phyloP scores from a whole-genome alignment of 2,329 filamentous ascomycete species.

The Graphiopsis chlorocephala region DNA sequence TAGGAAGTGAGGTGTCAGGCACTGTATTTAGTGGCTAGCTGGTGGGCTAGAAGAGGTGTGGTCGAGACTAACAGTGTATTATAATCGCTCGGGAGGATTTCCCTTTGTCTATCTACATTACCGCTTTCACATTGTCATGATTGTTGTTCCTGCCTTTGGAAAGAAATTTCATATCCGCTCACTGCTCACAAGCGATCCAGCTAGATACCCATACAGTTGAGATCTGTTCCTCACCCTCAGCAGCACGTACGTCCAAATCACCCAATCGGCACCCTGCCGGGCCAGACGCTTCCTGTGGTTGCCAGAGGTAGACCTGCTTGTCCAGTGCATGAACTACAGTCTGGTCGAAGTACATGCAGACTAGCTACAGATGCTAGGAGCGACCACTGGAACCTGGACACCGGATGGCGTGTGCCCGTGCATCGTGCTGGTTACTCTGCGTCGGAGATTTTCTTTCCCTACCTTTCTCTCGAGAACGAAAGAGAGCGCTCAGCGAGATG shows the following conservation, averaged over 20 bases:
- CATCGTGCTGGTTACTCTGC: not conserved
- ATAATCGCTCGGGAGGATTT: not conserved
- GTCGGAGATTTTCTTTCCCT: not conserved
- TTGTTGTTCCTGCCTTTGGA: not conserved
- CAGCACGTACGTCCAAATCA: not conserved
- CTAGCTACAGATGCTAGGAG: too few species aligned
- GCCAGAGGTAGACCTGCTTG: not conserved
- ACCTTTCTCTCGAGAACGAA: not conserved
- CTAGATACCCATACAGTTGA: not conserved
- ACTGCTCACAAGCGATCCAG: not conserved
- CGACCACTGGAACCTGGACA: not conserved
- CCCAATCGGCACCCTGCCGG: not conserved
- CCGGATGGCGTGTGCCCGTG: not conserved
- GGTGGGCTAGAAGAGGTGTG: not conserved
- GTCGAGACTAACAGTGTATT: not conserved
- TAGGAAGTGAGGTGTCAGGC: slow-evolving; percentile 20
- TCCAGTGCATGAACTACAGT: not conserved
- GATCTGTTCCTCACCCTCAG: not conserved
- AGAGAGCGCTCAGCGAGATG: too few species aligned
- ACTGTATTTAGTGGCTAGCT: not conserved
- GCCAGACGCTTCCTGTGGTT: not conserved
- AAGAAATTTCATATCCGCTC: too few species aligned
- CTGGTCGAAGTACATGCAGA: not conserved
- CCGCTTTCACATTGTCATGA: not conserved
- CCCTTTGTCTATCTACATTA: not conserved